Evolutionary conservation across 2,329 filamentous ascomycete genomes (phyloP).

Genomic region (Fusarium irregulare): DNA sequence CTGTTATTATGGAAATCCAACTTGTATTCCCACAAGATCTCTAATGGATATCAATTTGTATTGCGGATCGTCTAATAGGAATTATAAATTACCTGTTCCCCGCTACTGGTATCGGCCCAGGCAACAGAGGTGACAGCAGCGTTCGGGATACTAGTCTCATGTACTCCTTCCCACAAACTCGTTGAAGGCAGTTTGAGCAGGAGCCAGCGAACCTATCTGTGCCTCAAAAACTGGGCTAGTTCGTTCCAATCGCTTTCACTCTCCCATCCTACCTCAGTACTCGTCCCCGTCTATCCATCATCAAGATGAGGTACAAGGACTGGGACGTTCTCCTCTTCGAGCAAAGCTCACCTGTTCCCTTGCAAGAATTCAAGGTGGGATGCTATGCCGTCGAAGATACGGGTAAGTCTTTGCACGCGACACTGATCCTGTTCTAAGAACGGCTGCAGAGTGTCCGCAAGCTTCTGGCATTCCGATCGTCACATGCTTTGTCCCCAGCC

Average conservation of each 20-base stretch:
- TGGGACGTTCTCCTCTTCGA: slow-evolving; percentile 90
- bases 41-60: neutral
- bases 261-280: neutral
- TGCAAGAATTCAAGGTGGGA: slow-evolving; percentile 84
- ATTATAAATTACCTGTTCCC: neutral
- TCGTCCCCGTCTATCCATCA: slow-evolving; percentile 34
- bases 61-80: neutral
- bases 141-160: neutral
- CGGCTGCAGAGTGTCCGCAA: slow-evolving; percentile 60
- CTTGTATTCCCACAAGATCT: neutral
- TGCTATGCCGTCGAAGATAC: slow-evolving; percentile 74
- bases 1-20: neutral
- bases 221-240: neutral
- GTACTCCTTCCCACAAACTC: slow-evolving; percentile 19
- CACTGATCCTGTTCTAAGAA: neutral
- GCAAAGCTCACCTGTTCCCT: slow-evolving; percentile 70
- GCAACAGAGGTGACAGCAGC: neutral
- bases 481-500: slow-evolving; percentile 77
- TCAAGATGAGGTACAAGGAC: slow-evolving; percentile 80
- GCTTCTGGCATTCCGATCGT: slow-evolving; percentile 70
- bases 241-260: neutral
- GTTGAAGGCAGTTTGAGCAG: neutral
- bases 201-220: neutral
- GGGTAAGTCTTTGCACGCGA: slow-evolving; percentile 49
- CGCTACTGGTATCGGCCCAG: neutral